Evolutionary conservation across 2,329 filamentous ascomycete species (phyloP).

Genomic region (Trichoderma endophyticum): DNA sequence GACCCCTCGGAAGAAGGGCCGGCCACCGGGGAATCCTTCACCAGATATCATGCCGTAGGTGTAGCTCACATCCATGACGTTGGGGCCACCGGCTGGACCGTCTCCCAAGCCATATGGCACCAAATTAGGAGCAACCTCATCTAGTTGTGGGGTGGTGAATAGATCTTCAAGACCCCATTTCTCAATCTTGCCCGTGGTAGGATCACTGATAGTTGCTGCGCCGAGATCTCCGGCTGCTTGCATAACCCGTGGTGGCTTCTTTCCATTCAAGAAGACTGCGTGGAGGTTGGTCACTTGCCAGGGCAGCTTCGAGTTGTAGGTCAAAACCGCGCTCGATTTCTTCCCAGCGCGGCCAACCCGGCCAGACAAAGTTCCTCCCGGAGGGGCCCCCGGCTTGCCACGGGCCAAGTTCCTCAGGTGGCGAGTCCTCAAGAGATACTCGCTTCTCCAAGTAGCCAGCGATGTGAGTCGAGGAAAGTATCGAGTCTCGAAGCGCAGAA

Average conservation of each 20-base stretch:
- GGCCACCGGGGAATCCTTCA: constrained; percentile 81
- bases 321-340: constrained; percentile 70
- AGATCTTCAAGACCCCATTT: constrained; percentile 78
- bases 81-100: constrained; percentile 74
- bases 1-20: constrained; percentile 70
- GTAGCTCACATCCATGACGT: constrained; percentile 88
- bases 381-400: constrained; percentile 69
- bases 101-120: constrained; percentile 74
- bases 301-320: constrained; percentile 80
- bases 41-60: constrained; percentile 79
- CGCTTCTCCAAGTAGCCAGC: constrained; percentile 90
- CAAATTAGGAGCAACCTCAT: constrained; percentile 71
- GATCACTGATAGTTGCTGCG: constrained; percentile 77
- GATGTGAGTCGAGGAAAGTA: constrained; percentile 79
- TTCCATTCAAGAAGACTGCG: constrained; percentile 68
- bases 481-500: constrained; percentile 68
- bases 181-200: constrained; percentile 69
- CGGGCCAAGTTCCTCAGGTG: constrained; percentile 76
- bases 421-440: constrained; percentile 85
- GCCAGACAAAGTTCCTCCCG: constrained; percentile 49
- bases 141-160: constrained; percentile 71
- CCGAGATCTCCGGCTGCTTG: constrained; percentile 80
- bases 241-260: constrained; percentile 73
- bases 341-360: constrained; percentile 54
- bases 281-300: constrained; percentile 78